Conservation (phyloP, 2,329 filamentous ascomycete genomes). For the Sporothrix brasiliensis region DNA sequence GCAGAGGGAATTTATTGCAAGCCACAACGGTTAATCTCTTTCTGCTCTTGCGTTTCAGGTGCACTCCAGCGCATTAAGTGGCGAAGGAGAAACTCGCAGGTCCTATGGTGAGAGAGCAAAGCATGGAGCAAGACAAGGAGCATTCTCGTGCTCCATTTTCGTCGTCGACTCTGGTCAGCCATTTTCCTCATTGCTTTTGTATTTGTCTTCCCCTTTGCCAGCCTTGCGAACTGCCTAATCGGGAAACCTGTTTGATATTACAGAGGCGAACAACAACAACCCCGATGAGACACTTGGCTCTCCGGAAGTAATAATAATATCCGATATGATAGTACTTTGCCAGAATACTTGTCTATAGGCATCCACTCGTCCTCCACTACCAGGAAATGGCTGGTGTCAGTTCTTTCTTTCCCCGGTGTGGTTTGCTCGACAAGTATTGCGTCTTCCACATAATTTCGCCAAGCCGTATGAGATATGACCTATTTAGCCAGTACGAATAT, state of each 20-base stretch:
- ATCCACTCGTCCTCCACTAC: not conserved
- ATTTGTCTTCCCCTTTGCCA: not conserved
- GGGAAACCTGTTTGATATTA: slow-evolving; percentile 8
- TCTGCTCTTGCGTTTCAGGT: slow-evolving; percentile 4
- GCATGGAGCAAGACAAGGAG: not conserved
- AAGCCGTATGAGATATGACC: not conserved
- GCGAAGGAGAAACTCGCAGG: not conserved
- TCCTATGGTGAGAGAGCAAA: not conserved
- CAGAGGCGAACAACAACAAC: not conserved
- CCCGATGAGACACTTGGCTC: not conserved
- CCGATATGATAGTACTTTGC: not conserved
- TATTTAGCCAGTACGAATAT: not conserved
- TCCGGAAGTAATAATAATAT: not conserved
- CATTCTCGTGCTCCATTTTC: not conserved
- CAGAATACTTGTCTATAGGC: not conserved
- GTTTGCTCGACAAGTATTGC: not conserved
- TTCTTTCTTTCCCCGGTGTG: slow-evolving; percentile 9
- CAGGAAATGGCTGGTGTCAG: not conserved
- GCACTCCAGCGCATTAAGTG: slow-evolving; percentile 4
- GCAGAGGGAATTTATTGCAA: not conserved
- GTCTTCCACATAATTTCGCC: not conserved
- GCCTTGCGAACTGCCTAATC: slow-evolving; percentile 24
- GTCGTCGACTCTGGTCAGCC: not conserved
- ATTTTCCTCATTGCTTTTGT: not conserved
- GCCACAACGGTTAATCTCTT: not conserved